Base-by-base conservation (phyloP, 768 basidiomycete species). In the Termitomyces sp. region DNA sequence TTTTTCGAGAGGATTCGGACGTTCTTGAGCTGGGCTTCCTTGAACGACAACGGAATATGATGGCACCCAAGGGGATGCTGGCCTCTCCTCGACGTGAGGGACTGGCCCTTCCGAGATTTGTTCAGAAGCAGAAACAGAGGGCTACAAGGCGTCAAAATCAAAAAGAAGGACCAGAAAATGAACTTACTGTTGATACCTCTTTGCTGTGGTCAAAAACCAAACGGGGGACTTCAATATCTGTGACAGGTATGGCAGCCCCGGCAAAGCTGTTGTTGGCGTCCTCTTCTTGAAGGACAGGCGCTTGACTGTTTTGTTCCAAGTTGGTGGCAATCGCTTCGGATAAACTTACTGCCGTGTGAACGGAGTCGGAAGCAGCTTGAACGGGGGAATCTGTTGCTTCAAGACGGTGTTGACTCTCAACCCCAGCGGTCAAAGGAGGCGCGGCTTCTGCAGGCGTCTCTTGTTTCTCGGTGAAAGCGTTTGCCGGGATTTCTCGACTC, bases 41-140 rank as follows among this genome's bases (percentile, higher is more conserved):
- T 74, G 72, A 26, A 56, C 64, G 45, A 66, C 67, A 32, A 74
- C 73, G 36, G 73, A 72, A 57, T 74, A 73, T 9, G 71, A 73
- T 20, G 72, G 64, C 3, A 67, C 67, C 72, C 70, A 72, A 26
- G 68, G 67, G 1, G 72, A 72, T 54, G 65, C 65, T n/a, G 68
- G 68, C 44, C 67, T 64, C 32, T 71, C 67, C 43, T 56, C 52
- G 13, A 41, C 32, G n/a, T 40, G 51, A 14, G 60, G 41, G 13
- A 11, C 45, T 11, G 52, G 54, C 16, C 51, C 54, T 41, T 41
- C 44, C 6, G 51, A 22, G 22, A 41, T 52, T 6, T 54, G 48
- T 36, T 56, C 48, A 44, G 35, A 40, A 22, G 51, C 30, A n/a
- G 26, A 5, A 38, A n/a, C 22, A 11, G 26, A 52, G 18, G 52